Conservation (phyloP, 148 eudicot species). For the Rhododendron mucronatum region DNA sequence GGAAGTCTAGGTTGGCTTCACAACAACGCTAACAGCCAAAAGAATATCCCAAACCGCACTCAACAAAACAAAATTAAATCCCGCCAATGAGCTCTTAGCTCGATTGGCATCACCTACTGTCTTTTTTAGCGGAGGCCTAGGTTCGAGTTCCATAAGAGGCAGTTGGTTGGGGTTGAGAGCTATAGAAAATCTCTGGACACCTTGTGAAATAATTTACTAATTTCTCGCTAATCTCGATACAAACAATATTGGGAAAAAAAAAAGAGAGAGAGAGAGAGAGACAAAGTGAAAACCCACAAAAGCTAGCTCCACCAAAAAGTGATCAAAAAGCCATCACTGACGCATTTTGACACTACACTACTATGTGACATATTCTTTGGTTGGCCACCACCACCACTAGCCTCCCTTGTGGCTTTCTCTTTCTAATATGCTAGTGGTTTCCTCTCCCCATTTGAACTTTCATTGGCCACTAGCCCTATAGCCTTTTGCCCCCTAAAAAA, state of each 20-base stretch:
- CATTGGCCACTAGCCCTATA: constrained; percentile 19
- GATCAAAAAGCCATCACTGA: constrained; percentile 18
- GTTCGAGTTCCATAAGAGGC: no score
- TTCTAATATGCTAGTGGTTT: constrained; percentile 41
- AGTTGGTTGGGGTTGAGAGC: no score
- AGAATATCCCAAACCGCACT: constrained; percentile 23
- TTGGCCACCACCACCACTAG: constrained; percentile 35
- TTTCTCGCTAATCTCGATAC: no score
- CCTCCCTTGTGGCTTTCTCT: constrained; percentile 12
- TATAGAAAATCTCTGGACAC: no score
- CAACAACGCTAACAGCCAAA: constrained; percentile 66
- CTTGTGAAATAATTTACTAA: no score
- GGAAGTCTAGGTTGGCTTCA: constrained; percentile 66
- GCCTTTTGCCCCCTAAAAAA: not conserved
- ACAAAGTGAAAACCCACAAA: constrained; percentile 11
- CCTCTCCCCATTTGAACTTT: not conserved
- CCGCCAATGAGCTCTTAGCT: no score
- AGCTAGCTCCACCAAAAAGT: constrained; percentile 15
- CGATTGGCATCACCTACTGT: no score
- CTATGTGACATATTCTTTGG: constrained; percentile 3
- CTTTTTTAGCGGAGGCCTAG: no score
- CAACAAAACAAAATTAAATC: not conserved
- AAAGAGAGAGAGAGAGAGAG: no score
- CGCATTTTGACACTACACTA: constrained; percentile 30
- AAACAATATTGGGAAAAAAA: no score